Evolutionary conservation across 805 yeast species (phyloP), one percentile per base, ranked within the genome.

Genomic region (Suhomyces sp.): DNA sequence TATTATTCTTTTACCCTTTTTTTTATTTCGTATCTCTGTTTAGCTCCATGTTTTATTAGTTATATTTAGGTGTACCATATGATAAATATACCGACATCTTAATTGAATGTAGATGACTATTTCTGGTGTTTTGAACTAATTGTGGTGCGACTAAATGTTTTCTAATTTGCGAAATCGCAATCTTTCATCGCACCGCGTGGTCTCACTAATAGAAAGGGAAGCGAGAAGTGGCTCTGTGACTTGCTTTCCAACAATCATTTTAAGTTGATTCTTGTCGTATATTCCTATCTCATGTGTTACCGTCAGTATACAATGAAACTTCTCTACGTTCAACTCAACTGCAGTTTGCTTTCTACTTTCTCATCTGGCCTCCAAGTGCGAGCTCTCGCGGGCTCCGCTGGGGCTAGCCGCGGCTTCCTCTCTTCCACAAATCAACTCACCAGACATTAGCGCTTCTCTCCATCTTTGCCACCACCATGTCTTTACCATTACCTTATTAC

Each of bases 401-500:
- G 2, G 15, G 35, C 35, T 13, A 29, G 35, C 22, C 41, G 22
- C 44, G 27, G 27, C 29, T 22, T 12, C 17, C 19, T 20, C 27
- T 41, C 44, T 4, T 9, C 44, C 44, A 22, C 44, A 21, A 12
- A 20, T 12, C 5, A 41, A 19, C 15, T n/a, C 27, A n/a, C n/a
- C 17, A 3, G n/a, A 20, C 6, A 19, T 22, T 20, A 22, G 27
- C 20, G 10, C 44, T 19, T 17, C 22, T 25, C 15, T n/a, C 8
- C 33, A 22, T 7, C 33, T 15, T n/a, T 6, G 9, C 3, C 6
- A 31, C 17, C 33, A 31, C 27, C 13, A 54, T 51, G 57, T 44
- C 54, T 33, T 60, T 79, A 53, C 86, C 87, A 6, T 61, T 61
- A 4, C 73, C 76, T 4, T 88, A 86, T 65, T 75, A 69, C 64